phyloP scores from a whole-genome alignment of 176 grass and related monocot genomes.

The Triticum urartu region DNA sequence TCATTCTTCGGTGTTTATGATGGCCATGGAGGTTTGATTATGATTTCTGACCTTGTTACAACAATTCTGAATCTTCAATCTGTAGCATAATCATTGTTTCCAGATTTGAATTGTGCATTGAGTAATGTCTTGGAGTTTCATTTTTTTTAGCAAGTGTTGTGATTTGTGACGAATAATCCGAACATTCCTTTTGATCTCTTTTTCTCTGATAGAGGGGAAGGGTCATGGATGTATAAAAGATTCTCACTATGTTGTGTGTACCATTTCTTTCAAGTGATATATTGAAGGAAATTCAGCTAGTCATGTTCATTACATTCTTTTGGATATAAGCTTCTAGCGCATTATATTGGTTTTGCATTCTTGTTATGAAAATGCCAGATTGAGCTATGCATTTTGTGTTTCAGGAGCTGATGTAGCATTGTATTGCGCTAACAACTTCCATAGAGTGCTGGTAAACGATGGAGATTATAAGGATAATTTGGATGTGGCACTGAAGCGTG shows the following conservation, averaged over 20 bases:
- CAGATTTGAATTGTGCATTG: background rate
- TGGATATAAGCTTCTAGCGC: background rate
- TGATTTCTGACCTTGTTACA: background rate
- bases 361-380: background rate
- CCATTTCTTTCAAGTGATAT: background rate
- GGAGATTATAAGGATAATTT: background rate
- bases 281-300: background rate
- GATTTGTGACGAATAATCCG: background rate
- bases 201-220: background rate
- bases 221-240: background rate
- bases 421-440: conserved; percentile 19
- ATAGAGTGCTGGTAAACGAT: background rate
- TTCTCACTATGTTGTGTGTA: background rate
- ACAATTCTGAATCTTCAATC: background rate
- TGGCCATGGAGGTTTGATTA: conserved; percentile 29
- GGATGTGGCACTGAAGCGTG: background rate
- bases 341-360: background rate
- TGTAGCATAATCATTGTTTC: background rate
- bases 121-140: background rate
- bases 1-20: conserved; percentile 43
- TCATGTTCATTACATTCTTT: background rate
- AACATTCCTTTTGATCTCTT: background rate
- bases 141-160: background rate
- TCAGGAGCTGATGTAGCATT: conserved; percentile 31
- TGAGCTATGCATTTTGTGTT: conserved; percentile 9